A percentile compares a stretch with the other conserved stretches of the same genome.
These are phyloP conservation scores for Crithidia bombi DNA, from an alignment of 208 protist genomes.

Conservation along the genomic window DNA sequence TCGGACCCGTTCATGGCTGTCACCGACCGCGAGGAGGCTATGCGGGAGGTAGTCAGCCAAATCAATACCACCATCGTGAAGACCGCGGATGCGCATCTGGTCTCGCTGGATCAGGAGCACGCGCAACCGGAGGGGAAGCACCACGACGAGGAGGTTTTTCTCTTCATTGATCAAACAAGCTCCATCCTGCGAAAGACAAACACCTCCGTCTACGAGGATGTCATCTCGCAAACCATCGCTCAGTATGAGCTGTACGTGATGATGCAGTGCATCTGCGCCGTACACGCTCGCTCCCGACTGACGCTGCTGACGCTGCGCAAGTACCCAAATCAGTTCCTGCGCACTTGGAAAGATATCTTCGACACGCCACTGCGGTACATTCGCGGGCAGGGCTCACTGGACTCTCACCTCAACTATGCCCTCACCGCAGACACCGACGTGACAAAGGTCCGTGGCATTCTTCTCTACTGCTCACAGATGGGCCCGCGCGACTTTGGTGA, in stretches of 20 bases:
- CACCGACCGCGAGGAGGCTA: slow-evolving; percentile 11
- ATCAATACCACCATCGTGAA: slow-evolving; percentile 60
- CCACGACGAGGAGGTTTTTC: slow-evolving; percentile 66
- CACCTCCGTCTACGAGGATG: slow-evolving; percentile 80
- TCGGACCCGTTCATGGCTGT: slow-evolving; percentile 26
- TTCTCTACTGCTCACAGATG: slow-evolving; percentile 91
- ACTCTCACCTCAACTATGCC: slow-evolving; percentile 85
- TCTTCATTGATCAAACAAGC: slow-evolving; percentile 88
- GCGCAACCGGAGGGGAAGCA: slow-evolving; percentile 9
- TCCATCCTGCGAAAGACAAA: slow-evolving; percentile 72
- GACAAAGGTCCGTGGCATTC: slow-evolving; percentile 68
- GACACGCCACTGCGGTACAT: slow-evolving; percentile 73
- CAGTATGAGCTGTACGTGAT: slow-evolving; percentile 83
- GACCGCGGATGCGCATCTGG: slow-evolving; percentile 40
- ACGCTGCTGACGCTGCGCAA: slow-evolving; percentile 75
- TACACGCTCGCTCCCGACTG: slow-evolving; percentile 66
- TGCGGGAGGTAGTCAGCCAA: slow-evolving; percentile 34
- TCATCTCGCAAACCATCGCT: slow-evolving; percentile 82
- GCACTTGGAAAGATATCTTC: slow-evolving; percentile 71
- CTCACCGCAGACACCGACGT: slow-evolving; percentile 51
- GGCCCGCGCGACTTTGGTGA: slow-evolving; percentile 85
- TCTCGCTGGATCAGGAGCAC: slow-evolving; percentile 25
- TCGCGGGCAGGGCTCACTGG: slow-evolving; percentile 77
- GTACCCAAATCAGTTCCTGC: slow-evolving; percentile 61
- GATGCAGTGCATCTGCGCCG: slow-evolving; percentile 85